Base-by-base conservation (phyloP, 2,329 filamentous ascomycete species). In the Aureobasidium subglaciale region DNA sequence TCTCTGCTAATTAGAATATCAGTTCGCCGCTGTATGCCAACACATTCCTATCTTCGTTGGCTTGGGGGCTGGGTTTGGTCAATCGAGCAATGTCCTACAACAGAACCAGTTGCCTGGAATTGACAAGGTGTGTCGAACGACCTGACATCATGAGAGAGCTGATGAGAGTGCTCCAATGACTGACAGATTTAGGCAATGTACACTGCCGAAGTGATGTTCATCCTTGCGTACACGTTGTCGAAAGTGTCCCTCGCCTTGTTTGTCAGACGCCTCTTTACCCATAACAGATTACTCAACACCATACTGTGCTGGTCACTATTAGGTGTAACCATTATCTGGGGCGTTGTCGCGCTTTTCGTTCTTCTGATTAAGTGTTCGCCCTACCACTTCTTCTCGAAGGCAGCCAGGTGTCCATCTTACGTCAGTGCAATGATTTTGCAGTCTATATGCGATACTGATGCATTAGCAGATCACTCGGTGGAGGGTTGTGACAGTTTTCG, bases 221-320 rank as follows among this genome's bases (percentile, higher is more conserved):
- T 55, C 20, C 11, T 42, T 6, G 37, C 50, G 27, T 37, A 55
- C 15, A 43, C 38, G 18, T 15, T 45, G 2, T 45, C 58, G 10
- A 59, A 59, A 29, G n/a, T 56, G 10, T 59, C 58, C 3, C 52
- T 57, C 24, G 58, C 58, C 3, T 29, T 56, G 34, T 56, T 59
- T 29, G 53, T 59, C 22, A 40, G 54, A n/a, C 40, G 58, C 10
- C 50, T 57, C 38, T 59, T 59, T 25, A 35, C 35, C 24, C 49
- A 55, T n/a, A 37, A 37, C 20, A 34, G 38, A 35, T 34, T 9
- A 8, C 27, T 29, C 13, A 55, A 55, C 13, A 30, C 25, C 20
- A 24, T 43, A 18, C 15, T 55, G 24, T 42, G 50, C 29, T 43
- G 50, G 50, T 43, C 29, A 4, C 20, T 55, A 3, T 5, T 55